Conservation (phyloP, 2,329 filamentous ascomycete species). For the Epichloe coenophiala region DNA sequence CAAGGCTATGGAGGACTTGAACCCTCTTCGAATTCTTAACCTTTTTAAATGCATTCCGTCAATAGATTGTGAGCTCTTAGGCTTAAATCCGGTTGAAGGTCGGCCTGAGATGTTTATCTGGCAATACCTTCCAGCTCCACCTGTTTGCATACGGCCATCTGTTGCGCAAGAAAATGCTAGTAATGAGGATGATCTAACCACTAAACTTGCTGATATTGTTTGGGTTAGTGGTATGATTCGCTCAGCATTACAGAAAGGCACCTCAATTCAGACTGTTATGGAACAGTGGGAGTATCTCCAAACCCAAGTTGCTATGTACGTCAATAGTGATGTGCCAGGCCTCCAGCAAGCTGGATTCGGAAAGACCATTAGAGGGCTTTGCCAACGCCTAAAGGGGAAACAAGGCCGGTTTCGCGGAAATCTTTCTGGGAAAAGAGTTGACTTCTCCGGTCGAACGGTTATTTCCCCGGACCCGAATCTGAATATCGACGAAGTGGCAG, state of each 20-base stretch:
- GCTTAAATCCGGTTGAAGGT: slow-evolving; percentile 73
- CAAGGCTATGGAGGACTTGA: slow-evolving; percentile 89
- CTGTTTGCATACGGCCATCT: slow-evolving; percentile 85
- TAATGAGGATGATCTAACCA: slow-evolving; percentile 92
- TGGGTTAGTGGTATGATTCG: slow-evolving; percentile 82
- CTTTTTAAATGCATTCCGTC: slow-evolving; percentile 80
- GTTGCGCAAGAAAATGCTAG: slow-evolving; percentile 87
- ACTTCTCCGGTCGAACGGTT: slow-evolving; percentile 94
- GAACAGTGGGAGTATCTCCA: slow-evolving; percentile 98
- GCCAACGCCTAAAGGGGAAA: slow-evolving; percentile 90
- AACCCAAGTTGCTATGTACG: slow-evolving; percentile 90
- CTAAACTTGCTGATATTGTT: slow-evolving; percentile 92
- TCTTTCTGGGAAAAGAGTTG: slow-evolving; percentile 92
- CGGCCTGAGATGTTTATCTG: slow-evolving; percentile 95
- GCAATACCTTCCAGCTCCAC: slow-evolving; percentile 89
- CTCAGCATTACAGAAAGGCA: slow-evolving; percentile 68
- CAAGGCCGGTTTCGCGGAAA: slow-evolving; percentile 96
- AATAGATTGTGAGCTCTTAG: slow-evolving; percentile 80
- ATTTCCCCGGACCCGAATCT: slow-evolving; percentile 98
- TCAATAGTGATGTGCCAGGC: slow-evolving; percentile 91
- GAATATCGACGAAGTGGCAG: slow-evolving; percentile 83
- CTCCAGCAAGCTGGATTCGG: slow-evolving; percentile 79
- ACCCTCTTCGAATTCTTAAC: slow-evolving; percentile 76
- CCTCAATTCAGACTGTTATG: slow-evolving; percentile 79
- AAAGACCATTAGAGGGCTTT: slow-evolving; percentile 85